phyloP scores from a whole-genome alignment of 2,329 filamentous ascomycete genomes.

The Cladorrhinum sp. region DNA sequence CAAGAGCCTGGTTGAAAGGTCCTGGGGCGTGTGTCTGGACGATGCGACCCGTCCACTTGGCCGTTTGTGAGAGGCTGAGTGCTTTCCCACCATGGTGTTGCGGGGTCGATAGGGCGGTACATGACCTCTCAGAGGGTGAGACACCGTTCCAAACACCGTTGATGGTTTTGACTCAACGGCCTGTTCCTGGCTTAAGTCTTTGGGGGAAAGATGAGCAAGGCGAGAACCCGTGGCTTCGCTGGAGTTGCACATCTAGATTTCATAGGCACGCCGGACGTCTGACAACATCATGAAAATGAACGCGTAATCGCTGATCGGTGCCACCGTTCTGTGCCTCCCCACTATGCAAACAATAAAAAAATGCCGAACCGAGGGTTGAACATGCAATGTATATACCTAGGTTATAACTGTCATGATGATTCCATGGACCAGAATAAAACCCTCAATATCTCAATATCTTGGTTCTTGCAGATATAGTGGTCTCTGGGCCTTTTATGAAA shows the following conservation, averaged over 20 bases:
- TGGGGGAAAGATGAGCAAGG: background rate
- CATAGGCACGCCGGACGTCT: conserved; percentile 1
- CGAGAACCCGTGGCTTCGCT: no score
- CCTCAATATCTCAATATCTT: no score
- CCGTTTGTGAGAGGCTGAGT: conserved; percentile 30
- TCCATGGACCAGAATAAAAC: background rate
- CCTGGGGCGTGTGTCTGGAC: conserved; percentile 18
- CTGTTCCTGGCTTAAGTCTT: conserved; percentile 1
- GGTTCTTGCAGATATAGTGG: background rate
- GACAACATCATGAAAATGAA: conserved; percentile 2
- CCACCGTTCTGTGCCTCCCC: background rate
- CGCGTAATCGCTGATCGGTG: conserved; percentile 6
- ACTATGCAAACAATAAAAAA: background rate
- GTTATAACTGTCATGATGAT: background rate
- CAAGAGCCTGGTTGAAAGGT: conserved; percentile 3
- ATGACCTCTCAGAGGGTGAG: background rate
- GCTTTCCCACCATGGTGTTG: background rate
- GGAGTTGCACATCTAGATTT: no score
- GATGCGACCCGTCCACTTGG: conserved; percentile 30
- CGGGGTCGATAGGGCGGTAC: conserved; percentile 15
- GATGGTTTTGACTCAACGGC: background rate
- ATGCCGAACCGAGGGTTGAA: background rate
- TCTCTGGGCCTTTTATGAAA: background rate
- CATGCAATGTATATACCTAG: background rate
- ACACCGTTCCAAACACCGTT: background rate